Percentiles rank a stretch among this genome's conserved stretches.
phyloP scores from a whole-genome alignment of 2,329 filamentous ascomycete species.

The Fusarium sp. region DNA sequence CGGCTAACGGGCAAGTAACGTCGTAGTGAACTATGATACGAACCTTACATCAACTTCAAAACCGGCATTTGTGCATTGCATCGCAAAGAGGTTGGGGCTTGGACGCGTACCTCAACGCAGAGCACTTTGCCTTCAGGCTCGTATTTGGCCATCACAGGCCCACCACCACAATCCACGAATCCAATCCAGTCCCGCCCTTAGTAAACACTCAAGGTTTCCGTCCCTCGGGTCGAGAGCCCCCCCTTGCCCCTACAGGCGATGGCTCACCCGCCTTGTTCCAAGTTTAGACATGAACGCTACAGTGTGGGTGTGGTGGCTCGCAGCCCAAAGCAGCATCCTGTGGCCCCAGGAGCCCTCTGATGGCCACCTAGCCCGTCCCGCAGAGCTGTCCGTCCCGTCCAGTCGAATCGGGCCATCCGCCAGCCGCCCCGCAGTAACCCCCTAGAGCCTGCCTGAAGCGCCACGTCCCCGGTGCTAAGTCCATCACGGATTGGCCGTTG shows the following conservation, averaged over 20 bases:
- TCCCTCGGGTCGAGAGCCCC: slow-evolving; percentile 25
- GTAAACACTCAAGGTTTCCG: slow-evolving; percentile 36
- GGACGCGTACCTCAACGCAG: slow-evolving; percentile 29
- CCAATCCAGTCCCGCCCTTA: slow-evolving; percentile 34
- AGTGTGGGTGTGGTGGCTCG: slow-evolving; percentile 17
- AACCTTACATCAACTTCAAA: slow-evolving; percentile 1
- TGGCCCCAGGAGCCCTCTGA: neutral
- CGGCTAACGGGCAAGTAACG: slow-evolving; percentile 7
- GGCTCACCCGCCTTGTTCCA: slow-evolving; percentile 37
- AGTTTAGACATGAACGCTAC: slow-evolving; percentile 36
- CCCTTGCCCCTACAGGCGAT: slow-evolving; percentile 39
- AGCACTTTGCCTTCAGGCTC: slow-evolving; percentile 19
- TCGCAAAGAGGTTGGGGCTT: slow-evolving; percentile 9
- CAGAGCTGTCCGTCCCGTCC: slow-evolving; percentile 3
- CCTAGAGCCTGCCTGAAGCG: slow-evolving; percentile 30
- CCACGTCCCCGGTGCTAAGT: slow-evolving; percentile 37
- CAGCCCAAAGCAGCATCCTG: neutral
- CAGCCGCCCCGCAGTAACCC: slow-evolving; percentile 24
- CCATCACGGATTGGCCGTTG: slow-evolving; percentile 39
- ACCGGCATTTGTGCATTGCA: slow-evolving; percentile 15
- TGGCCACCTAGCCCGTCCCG: neutral
- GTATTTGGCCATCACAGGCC: slow-evolving; percentile 32
- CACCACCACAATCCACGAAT: slow-evolving; percentile 19
- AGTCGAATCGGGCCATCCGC: slow-evolving; percentile 27
- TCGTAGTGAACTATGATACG: neutral